Percentiles rank a stretch among this genome's conserved stretches.
Conservation (phyloP, 805 yeast genomes). For the Cyberlindnera japonica region DNA sequence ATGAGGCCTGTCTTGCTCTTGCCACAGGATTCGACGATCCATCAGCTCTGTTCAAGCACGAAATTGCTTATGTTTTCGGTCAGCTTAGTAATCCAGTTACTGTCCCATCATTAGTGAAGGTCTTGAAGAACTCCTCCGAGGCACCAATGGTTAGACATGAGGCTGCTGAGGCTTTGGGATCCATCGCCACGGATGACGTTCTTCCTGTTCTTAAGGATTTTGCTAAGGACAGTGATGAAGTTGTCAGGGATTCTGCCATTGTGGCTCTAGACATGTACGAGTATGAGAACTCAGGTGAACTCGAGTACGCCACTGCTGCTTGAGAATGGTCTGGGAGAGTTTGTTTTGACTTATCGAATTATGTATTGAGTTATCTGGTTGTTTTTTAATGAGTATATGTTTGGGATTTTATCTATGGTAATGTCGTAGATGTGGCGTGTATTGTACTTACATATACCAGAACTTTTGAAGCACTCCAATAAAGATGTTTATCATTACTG, state of each 20-base stretch:
- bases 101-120: constrained; percentile 82
- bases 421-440: neutral
- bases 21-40: constrained; percentile 88
- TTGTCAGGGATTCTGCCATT: constrained; percentile 93
- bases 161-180: constrained; percentile 98
- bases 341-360: neutral
- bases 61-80: constrained; percentile 97
- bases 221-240: constrained; percentile 77
- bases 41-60: constrained; percentile 94
- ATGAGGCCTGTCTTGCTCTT: constrained; percentile 88
- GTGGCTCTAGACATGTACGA: constrained; percentile 99
- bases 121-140: constrained; percentile 70
- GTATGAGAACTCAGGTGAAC: constrained; percentile 79
- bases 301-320: constrained; percentile 56
- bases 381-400: constrained; percentile 2
- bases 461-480: neutral
- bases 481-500: too few relatives aligned
- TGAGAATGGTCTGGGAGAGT: constrained; percentile 1
- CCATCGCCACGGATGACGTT: constrained; percentile 94
- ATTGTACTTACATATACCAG: neutral
- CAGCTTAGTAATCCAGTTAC: constrained; percentile 92
- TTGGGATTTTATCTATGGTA: constrained; percentile 6
- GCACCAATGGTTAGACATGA: constrained; percentile 99
- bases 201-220: constrained; percentile 80
- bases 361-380: constrained; percentile 3